These are phyloP conservation scores for Aspergillus sparsus DNA, from an alignment of 495 filamentous ascomycete genomes.

Conservation along the genomic window DNA sequence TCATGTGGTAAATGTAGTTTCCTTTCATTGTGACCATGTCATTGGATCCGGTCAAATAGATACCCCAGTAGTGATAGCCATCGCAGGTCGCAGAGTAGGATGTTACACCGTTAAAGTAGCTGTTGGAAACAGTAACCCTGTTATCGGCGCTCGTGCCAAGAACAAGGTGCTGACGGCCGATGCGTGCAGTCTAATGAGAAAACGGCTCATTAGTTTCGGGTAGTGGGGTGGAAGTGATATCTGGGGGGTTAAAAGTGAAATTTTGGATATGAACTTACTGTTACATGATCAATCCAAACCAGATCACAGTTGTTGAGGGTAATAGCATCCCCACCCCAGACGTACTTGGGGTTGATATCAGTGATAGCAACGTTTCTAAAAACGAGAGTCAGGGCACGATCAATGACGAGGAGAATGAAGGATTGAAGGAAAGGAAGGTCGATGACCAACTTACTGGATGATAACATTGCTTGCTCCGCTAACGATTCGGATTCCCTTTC, in stretches of 20 bases:
- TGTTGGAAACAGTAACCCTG: conserved; percentile 51
- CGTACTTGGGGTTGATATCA: conserved; percentile 51
- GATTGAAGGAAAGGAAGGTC: conserved; percentile 15
- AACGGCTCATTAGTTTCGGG: conserved; percentile 2
- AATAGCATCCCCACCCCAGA: conserved; percentile 53
- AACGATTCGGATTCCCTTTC: conserved; percentile 48
- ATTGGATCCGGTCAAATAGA: conserved; percentile 43
- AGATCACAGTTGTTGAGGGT: conserved; percentile 44
- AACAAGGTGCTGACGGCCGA: conserved; percentile 49
- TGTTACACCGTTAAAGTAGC: conserved; percentile 44
- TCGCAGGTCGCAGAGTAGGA: conserved; percentile 47
- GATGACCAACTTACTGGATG: conserved; percentile 38
- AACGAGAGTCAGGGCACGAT: background rate
- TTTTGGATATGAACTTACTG: conserved; percentile 34
- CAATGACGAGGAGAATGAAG: background rate
- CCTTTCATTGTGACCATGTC: conserved; percentile 49
- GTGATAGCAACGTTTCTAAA: conserved; percentile 48
- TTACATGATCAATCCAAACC: conserved; percentile 54
- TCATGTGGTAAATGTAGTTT: conserved; percentile 50
- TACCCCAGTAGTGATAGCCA: conserved; percentile 49
- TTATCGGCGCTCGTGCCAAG: conserved; percentile 42
- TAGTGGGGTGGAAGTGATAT: background rate
- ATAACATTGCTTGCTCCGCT: conserved; percentile 50
- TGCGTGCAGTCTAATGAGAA: conserved; percentile 38
- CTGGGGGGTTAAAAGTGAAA: too few species aligned